Evolutionary conservation across 2,329 filamentous ascomycete species (phyloP).

Genomic region (Thelonectria discophora): DNA sequence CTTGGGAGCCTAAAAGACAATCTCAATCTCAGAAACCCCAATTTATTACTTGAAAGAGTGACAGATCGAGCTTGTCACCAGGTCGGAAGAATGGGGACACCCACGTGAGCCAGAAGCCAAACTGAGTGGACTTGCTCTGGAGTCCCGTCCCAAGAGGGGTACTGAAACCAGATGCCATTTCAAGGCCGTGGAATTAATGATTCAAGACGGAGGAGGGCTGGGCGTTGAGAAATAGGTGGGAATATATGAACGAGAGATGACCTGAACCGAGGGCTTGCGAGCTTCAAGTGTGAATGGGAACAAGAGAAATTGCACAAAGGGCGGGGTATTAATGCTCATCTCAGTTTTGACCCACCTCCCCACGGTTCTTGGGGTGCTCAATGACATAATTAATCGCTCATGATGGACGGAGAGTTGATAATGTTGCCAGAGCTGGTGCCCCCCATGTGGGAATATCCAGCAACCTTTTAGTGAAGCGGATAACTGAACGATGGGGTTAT

Average conservation of each 20-base stretch:
- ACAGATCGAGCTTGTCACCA: not conserved
- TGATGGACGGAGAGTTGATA: too few species aligned
- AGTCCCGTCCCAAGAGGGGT: slow-evolving; percentile 13
- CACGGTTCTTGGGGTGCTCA: not conserved
- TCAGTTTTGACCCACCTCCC: not conserved
- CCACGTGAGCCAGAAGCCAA: slow-evolving; percentile 23
- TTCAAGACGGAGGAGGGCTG: not conserved
- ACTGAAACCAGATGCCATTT: slow-evolving; percentile 15
- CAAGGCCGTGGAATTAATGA: not conserved
- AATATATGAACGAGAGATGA: not conserved
- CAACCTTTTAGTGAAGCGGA: too few species aligned
- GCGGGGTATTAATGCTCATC: not conserved
- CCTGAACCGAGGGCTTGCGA: not conserved
- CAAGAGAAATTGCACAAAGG: not conserved
- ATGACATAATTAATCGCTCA: not conserved
- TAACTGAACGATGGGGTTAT: too few species aligned
- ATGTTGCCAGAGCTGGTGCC: too few species aligned
- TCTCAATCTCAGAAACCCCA: not conserved
- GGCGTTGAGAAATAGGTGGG: too few species aligned
- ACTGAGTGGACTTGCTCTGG: not conserved
- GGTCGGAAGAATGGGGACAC: not conserved
- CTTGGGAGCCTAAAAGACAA: slow-evolving; percentile 10
- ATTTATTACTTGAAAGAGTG: too few species aligned
- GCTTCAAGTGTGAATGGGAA: not conserved
- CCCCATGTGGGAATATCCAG: too few species aligned